These are phyloP conservation scores for Stephania yunnanensis DNA, from an alignment of 164 flowering plant species.

Conservation along the genomic window DNA sequence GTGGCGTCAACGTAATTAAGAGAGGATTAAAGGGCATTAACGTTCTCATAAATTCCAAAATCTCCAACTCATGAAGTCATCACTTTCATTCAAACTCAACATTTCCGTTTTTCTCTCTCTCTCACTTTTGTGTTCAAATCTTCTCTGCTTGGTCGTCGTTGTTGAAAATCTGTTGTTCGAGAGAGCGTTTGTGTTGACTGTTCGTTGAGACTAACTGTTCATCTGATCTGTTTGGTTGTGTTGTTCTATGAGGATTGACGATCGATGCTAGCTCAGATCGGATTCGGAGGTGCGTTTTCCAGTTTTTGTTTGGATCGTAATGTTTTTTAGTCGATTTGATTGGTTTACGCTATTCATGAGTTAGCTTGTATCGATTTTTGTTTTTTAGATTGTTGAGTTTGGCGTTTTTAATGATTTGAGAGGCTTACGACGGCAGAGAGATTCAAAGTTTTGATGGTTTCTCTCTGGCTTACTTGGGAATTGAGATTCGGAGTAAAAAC, in stretches of 20 bases:
- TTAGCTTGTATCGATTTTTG: background rate
- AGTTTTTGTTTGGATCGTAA: background rate
- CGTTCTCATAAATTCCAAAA: background rate
- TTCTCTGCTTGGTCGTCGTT: background rate
- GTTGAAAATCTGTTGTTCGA: background rate
- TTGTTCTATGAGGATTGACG: background rate
- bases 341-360: too few relatives aligned
- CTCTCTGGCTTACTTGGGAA: too few relatives aligned
- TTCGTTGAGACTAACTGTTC: background rate
- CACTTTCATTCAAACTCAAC: background rate
- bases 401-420: background rate
- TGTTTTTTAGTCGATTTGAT: background rate
- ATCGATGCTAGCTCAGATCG: background rate
- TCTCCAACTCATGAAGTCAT: background rate
- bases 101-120: background rate
- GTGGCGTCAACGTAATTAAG: slow-evolving; percentile 1
- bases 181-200: background rate
- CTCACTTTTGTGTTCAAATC: background rate
- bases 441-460: background rate
- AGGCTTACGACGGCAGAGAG: background rate
- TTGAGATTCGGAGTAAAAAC: background rate
- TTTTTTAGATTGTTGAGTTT: background rate
- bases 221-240: background rate
- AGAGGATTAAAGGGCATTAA: background rate
- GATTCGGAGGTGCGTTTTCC: background rate